phyloP scores from a whole-genome alignment of 257 asterid genomes.

The Solanum pennellii region DNA sequence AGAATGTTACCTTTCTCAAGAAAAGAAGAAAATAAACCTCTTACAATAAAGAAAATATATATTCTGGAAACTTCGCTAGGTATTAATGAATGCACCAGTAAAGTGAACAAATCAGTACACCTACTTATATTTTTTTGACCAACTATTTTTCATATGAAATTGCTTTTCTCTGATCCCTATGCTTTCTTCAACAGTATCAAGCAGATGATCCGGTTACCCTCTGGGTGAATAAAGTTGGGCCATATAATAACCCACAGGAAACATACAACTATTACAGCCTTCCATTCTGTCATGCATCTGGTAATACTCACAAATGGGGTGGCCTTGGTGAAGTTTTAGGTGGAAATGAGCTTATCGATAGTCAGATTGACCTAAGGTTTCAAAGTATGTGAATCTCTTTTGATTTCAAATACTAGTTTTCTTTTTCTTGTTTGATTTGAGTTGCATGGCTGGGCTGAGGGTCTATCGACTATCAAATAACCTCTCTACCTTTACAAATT shows the following conservation, averaged over 20 bases:
- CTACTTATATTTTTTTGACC: neutral
- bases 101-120: neutral
- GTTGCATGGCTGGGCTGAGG: neutral
- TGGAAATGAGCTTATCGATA: constrained; percentile 95
- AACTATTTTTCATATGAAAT: neutral
- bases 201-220: constrained; percentile 58
- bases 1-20: neutral
- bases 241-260: constrained; percentile 94
- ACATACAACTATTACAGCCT: constrained; percentile 90
- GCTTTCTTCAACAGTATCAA: constrained; percentile 54
- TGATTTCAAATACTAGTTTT: neutral
- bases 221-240: constrained; percentile 98
- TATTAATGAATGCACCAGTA: neutral
- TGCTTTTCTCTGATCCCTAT: constrained; percentile 9
- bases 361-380: constrained; percentile 70
- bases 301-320: constrained; percentile 87
- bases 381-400: constrained; percentile 37
- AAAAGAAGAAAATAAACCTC: neutral
- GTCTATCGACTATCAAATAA: constrained; percentile 15
- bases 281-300: constrained; percentile 76
- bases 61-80: neutral
- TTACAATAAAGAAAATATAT: neutral
- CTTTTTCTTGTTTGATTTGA: neutral
- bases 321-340: constrained; percentile 99
- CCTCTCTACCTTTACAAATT: neutral